phyloP scores from a whole-genome alignment of 805 yeast species.

The Ogataea siamensis region DNA sequence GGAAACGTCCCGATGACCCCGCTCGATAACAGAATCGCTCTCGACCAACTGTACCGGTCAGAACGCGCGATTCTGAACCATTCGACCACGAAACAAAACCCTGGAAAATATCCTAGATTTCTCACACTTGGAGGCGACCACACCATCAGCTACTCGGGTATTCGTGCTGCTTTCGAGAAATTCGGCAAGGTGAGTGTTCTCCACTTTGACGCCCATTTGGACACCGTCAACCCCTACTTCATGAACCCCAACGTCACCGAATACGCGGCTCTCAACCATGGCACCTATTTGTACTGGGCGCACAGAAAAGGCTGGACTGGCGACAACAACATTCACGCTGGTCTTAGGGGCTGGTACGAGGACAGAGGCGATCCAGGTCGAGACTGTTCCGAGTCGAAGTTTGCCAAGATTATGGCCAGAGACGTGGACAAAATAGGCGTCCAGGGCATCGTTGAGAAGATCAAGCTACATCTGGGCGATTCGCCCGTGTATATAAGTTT shows the following conservation, averaged over 20 bases:
- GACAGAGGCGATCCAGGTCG: constrained; percentile 35
- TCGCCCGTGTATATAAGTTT: constrained; percentile 44
- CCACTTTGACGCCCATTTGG: constrained; percentile 68
- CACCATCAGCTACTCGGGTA: constrained; percentile 50
- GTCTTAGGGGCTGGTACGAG: constrained; percentile 59
- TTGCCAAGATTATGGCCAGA: constrained; percentile 40
- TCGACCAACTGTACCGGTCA: constrained; percentile 52
- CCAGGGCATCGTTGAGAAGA: constrained; percentile 34
- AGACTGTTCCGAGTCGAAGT: constrained; percentile 34
- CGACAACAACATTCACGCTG: constrained; percentile 51
- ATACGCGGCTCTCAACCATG: constrained; percentile 56
- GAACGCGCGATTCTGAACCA: constrained; percentile 44
- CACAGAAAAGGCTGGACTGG: constrained; percentile 57
- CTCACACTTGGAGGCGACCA: constrained; percentile 64
- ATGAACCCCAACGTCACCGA: constrained; percentile 59
- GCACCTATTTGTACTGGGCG: constrained; percentile 66
- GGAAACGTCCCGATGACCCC: constrained; percentile 59
- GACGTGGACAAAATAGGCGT: constrained; percentile 44
- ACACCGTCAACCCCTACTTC: constrained; percentile 63
- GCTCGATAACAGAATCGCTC: constrained; percentile 51
- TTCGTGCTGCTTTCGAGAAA: constrained; percentile 50
- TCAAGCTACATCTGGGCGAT: constrained; percentile 35
- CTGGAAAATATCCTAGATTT: constrained; percentile 36
- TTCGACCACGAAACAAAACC: constrained; percentile 21
- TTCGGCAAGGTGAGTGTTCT: constrained; percentile 49